Conservation (phyloP, 1,284 basidiomycete species). For the Sanguinoderma infundibulare region DNA sequence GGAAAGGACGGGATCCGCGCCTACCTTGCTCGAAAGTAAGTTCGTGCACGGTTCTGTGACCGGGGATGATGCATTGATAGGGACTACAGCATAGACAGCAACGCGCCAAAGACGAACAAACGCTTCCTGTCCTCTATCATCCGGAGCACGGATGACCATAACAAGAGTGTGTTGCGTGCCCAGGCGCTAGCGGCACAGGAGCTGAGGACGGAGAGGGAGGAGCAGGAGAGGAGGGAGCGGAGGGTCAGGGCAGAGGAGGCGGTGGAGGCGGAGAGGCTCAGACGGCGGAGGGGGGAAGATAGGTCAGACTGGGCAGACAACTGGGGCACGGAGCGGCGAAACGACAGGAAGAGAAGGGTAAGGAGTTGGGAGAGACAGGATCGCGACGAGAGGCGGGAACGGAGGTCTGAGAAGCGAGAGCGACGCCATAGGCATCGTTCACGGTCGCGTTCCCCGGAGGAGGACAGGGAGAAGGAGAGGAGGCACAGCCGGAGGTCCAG, state of each 20-base stretch:
- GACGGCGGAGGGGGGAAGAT: slow-evolving; percentile 44
- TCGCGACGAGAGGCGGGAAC: slow-evolving; percentile 46
- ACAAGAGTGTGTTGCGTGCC: slow-evolving; percentile 77
- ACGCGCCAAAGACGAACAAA: slow-evolving; percentile 86
- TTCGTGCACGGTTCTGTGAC: slow-evolving; percentile 5
- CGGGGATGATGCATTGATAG: slow-evolving; percentile 4
- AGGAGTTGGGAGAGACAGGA: slow-evolving; percentile 46
- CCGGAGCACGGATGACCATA: slow-evolving; percentile 90
- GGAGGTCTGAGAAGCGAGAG: slow-evolving; percentile 33
- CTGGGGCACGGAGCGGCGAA: slow-evolving; percentile 30
- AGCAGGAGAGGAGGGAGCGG: slow-evolving; percentile 64
- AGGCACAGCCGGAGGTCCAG: slow-evolving; percentile 11
- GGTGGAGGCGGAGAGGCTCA: slow-evolving; percentile 59
- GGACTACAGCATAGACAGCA: slow-evolving; percentile 41
- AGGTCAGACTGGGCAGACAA: slow-evolving; percentile 36
- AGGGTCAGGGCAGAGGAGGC: slow-evolving; percentile 72
- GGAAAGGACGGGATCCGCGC: slow-evolving; percentile 68
- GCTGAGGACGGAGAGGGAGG: slow-evolving; percentile 65
- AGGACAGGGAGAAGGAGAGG: slow-evolving; percentile 15
- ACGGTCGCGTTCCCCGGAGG: slow-evolving; percentile 26
- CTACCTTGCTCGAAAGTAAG: slow-evolving; percentile 57
- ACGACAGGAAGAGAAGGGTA: slow-evolving; percentile 37
- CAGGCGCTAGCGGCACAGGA: slow-evolving; percentile 80
- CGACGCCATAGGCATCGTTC: slow-evolving; percentile 29
- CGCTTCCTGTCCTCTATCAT: slow-evolving; percentile 90